These are phyloP conservation scores for Hysterium pulicare DNA, from an alignment of 2,329 filamentous ascomycete genomes.

Conservation along the genomic window DNA sequence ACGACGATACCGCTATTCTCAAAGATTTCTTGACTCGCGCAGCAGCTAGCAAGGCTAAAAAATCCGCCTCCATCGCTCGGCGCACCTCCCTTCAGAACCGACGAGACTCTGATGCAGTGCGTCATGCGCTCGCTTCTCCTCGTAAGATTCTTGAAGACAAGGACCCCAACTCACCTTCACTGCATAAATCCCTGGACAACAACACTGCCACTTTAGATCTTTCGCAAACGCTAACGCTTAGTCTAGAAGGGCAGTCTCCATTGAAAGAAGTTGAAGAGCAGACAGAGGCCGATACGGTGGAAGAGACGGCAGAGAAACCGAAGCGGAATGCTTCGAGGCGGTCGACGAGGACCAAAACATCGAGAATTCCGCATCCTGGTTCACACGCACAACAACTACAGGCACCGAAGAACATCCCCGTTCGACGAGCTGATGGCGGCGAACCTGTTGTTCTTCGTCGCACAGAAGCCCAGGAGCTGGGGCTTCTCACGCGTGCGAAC, in stretches of 20 bases:
- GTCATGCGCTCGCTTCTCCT: slow-evolving; percentile 46
- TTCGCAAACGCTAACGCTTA: slow-evolving; percentile 25
- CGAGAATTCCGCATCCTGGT: slow-evolving; percentile 30
- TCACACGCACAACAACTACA: slow-evolving; percentile 14
- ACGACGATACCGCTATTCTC: slow-evolving; percentile 48
- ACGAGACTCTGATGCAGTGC: slow-evolving; percentile 46
- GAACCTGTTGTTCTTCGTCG: slow-evolving; percentile 46
- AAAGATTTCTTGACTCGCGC: slow-evolving; percentile 49
- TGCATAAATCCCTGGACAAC: slow-evolving; percentile 25
- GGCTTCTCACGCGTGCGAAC: slow-evolving; percentile 45
- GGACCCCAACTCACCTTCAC: slow-evolving; percentile 48
- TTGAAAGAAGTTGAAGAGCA: slow-evolving; percentile 15
- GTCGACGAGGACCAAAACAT: slow-evolving; percentile 32
- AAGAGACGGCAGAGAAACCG: slow-evolving; percentile 14
- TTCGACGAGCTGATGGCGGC: slow-evolving; percentile 41
- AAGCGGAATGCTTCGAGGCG: slow-evolving; percentile 23
- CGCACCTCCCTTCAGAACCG: slow-evolving; percentile 45
- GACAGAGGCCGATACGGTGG: slow-evolving; percentile 7
- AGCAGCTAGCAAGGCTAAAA: slow-evolving; percentile 44
- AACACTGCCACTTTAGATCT: slow-evolving; percentile 30
- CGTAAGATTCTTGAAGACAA: slow-evolving; percentile 44
- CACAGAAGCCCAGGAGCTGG: slow-evolving; percentile 48
- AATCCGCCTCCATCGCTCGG: slow-evolving; percentile 31
- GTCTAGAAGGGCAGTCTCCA: slow-evolving; percentile 13
- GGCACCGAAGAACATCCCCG: slow-evolving; percentile 41